phyloP scores from a whole-genome alignment of 768 basidiomycete genomes.

The Pleurotus citrinopileatus region DNA sequence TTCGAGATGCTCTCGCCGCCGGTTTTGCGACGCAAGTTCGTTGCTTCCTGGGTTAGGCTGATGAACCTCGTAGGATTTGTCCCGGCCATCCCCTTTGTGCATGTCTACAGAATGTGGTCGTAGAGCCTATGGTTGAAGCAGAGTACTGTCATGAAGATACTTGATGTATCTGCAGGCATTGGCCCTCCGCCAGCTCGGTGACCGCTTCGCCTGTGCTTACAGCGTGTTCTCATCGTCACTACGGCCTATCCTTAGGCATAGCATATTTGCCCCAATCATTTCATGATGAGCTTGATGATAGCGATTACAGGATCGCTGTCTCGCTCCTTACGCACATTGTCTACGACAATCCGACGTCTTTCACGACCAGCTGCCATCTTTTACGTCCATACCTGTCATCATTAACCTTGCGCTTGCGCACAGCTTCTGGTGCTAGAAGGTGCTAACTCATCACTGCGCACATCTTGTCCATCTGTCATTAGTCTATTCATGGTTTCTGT shows the following conservation, averaged over 20 bases:
- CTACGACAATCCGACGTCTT: conserved; percentile 8
- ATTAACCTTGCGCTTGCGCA: conserved; percentile 8
- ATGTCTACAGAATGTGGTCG: conserved; percentile 5
- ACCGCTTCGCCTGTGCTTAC: background rate
- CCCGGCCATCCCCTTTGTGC: background rate
- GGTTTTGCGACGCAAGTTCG: background rate
- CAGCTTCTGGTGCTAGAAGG: conserved; percentile 3
- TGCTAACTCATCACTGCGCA: background rate
- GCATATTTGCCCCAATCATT: background rate
- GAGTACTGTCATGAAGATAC: background rate
- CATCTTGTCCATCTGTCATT: background rate
- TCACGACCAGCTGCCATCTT: conserved; percentile 5
- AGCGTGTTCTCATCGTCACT: background rate
- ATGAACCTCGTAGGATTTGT: background rate
- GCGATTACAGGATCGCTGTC: background rate
- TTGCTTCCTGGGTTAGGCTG: background rate
- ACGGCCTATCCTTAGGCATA: background rate
- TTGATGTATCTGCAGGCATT: background rate
- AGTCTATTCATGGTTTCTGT: conserved; percentile 6
- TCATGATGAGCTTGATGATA: conserved; percentile 7
- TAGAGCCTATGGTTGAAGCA: background rate
- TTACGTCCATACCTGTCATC: conserved; percentile 8
- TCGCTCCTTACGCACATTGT: conserved; percentile 8
- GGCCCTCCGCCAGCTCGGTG: background rate
- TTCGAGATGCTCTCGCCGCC: conserved; percentile 1